Evolutionary conservation across 192 early-diverging fungal species (phyloP).

Genomic region (Backusella sp.): DNA sequence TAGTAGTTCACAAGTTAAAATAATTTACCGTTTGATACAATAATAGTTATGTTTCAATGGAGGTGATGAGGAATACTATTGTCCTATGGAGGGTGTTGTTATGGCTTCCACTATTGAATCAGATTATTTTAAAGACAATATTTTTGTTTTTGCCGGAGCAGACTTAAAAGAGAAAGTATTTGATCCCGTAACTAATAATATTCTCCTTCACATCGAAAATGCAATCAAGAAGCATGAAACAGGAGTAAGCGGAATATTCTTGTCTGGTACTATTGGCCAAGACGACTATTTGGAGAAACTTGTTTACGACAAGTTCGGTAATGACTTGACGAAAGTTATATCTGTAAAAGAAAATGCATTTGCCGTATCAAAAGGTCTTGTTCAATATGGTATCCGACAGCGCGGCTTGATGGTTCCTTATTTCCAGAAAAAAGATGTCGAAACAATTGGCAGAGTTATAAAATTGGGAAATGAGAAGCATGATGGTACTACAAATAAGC

Average conservation of each 20-base stretch:
- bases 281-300: neutral
- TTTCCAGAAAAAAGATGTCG: neutral
- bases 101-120: neutral
- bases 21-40: neutral
- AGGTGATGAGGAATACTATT: neutral
- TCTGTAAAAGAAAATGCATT: neutral
- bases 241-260: neutral
- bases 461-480: neutral
- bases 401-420: neutral
- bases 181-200: neutral
- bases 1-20: neutral
- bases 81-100: neutral
- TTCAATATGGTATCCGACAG: neutral
- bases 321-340: neutral
- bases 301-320: neutral
- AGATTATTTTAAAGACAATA: neutral
- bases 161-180: neutral
- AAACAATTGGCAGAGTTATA: neutral
- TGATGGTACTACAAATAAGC: neutral
- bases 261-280: neutral
- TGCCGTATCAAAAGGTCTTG: neutral
- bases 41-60: neutral
- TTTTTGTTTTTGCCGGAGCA: neutral
- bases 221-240: too few relatives aligned
- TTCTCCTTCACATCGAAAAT: neutral